Conservation (phyloP, 2,329 filamentous ascomycete genomes). For the Xylariaceae sp. region DNA sequence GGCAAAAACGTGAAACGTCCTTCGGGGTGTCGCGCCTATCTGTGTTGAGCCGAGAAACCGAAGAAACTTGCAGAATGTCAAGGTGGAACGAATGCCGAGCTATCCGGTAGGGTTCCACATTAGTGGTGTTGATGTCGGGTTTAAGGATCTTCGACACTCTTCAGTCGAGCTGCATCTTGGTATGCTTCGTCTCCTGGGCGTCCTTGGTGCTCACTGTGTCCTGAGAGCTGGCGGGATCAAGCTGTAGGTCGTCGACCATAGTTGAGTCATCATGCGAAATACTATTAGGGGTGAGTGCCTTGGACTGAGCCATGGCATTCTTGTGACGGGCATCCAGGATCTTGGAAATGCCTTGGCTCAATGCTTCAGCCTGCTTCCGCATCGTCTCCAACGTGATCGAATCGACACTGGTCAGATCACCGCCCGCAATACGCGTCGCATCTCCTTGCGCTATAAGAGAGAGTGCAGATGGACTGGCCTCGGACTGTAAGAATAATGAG, state of each 20-base stretch:
- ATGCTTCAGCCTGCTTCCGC: conserved; percentile 43
- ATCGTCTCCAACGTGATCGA: conserved; percentile 44
- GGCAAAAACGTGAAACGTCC: no score
- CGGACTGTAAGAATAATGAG: conserved; percentile 31
- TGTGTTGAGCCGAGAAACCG: no score
- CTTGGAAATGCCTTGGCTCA: conserved; percentile 40
- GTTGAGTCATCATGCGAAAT: conserved; percentile 17
- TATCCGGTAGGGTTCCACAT: no score
- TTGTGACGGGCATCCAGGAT: conserved; percentile 28
- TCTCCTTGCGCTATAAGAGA: conserved; percentile 47
- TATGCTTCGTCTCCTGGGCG: conserved; percentile 9
- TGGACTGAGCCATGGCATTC: conserved; percentile 7
- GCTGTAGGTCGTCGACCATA: conserved; percentile 18
- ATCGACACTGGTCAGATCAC: conserved; percentile 41
- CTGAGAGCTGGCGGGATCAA: conserved; percentile 9
- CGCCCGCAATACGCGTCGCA: conserved; percentile 38
- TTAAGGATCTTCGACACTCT: neutral
- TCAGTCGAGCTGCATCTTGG: conserved; percentile 27
- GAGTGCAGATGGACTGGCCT: conserved; percentile 43
- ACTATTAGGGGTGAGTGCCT: conserved; percentile 14
- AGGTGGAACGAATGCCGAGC: no score
- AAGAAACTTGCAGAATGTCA: no score
- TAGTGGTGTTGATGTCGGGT: no score
- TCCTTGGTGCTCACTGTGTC: conserved; percentile 7
- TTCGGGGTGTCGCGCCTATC: no score